phyloP scores from a whole-genome alignment of 192 early-diverging fungal species.

The Phlyctochytrium planicorne region DNA sequence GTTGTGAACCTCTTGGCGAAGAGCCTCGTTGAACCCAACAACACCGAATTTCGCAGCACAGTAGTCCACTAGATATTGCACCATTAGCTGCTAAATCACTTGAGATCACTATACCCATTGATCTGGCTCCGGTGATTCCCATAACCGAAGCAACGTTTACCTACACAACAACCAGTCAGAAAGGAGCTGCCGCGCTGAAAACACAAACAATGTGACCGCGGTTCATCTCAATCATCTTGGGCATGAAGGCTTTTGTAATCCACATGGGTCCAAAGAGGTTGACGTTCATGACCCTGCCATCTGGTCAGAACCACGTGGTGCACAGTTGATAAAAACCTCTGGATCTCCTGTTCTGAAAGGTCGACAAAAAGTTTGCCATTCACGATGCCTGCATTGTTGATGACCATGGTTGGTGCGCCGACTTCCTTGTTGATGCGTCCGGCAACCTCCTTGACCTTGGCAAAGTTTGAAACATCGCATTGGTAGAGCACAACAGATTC shows the following conservation, averaged over 20 bases:
- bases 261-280: conserved; percentile 76
- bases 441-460: conserved; percentile 47
- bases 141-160: conserved; percentile 44
- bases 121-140: conserved; percentile 30
- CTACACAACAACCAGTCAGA: conserved; percentile 10
- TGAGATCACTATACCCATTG: conserved; percentile 14
- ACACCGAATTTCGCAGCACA: conserved; percentile 78
- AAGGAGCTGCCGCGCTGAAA: too few species aligned
- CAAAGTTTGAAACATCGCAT: conserved; percentile 62
- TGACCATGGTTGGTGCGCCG: conserved; percentile 73
- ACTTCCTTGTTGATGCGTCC: conserved; percentile 46
- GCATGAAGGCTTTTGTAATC: conserved; percentile 73
- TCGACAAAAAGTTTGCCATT: conserved; percentile 63
- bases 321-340: conserved; percentile 30
- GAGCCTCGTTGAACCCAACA: conserved; percentile 66
- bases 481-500: conserved; percentile 37
- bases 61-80: conserved; percentile 63
- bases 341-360: conserved; percentile 58
- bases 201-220: conserved; percentile 78
- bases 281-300: conserved; percentile 57
- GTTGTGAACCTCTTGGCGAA: conserved; percentile 69
- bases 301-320: background rate
- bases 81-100: background rate
- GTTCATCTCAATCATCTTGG: conserved; percentile 67
- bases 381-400: conserved; percentile 84